Evolutionary conservation across 2,329 filamentous ascomycete species (phyloP), one percentile per base, ranked within the genome.

Genomic region (Paracamarosporium sp.): DNA sequence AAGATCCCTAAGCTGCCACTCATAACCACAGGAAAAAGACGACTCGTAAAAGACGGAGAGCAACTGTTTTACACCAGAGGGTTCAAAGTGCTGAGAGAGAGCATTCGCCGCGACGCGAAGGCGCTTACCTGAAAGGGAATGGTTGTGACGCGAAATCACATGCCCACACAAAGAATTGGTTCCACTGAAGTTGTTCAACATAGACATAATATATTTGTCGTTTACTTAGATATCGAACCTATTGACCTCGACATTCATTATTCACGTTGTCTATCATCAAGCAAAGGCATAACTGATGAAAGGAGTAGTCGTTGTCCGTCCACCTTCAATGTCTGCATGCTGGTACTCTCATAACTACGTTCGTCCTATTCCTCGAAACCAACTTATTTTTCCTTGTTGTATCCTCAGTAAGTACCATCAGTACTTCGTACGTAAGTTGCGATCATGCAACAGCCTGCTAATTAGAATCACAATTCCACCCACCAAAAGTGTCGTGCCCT

Each of bases 401-500:
- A n/a, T 30, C 1, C 7, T 45, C 15, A 4, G 9, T 9, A n/a
- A 17, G 3, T 45, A n/a, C 50, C 45, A 59, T 53, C 45, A 59
- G 33, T 43, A 55, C 24, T 31, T 53, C n/a, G 43, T 20, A 7
- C 56, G 31, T 22, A 52, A 30, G 13, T 48, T 44, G 11, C 41
- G 31, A 45, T 55, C 43, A 50, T 55, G 53, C 36, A 59, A 33
- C 30, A 55, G 13, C 20, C 56, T 43, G n/a, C 50, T 55, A 20
- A 36, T 27, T 9, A 59, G 24, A 13, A 59, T 50, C 5, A 55
- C 43, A 17, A 55, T 44, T 2, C 56, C 56, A 9, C 56, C 56
- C 17, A 48, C 48, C 15, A 55, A 25, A 20, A 59, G 24, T 17
- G 56, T 59, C 15, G 33, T 22, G 36, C 56, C 56, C 55, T 57